phyloP scores from a whole-genome alignment of 192 early-diverging fungal species.

The Coemansia sp. region DNA sequence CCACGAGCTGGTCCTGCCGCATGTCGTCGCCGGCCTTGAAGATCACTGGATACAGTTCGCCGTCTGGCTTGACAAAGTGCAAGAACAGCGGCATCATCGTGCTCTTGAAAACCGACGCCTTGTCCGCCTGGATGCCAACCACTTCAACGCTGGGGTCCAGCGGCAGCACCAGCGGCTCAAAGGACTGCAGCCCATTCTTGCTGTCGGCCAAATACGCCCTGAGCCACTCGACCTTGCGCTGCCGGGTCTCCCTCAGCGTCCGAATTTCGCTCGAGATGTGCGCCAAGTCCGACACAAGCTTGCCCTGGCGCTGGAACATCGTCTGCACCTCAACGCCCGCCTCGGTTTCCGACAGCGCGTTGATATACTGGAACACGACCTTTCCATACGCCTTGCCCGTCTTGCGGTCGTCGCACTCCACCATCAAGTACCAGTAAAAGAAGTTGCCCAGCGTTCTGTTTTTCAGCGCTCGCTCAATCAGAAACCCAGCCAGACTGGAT shows the following conservation, averaged over 20 bases:
- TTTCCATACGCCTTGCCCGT: conserved; percentile 85
- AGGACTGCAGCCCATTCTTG: conserved; percentile 74
- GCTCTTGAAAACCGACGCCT: conserved; percentile 85
- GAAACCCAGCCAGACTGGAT: conserved; percentile 77
- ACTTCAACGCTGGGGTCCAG: conserved; percentile 88
- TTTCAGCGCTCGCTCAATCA: conserved; percentile 81
- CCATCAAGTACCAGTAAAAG: conserved; percentile 97
- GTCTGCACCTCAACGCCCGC: conserved; percentile 67
- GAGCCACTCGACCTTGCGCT: conserved; percentile 88
- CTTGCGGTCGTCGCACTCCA: conserved; percentile 86
- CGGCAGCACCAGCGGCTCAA: conserved; percentile 83
- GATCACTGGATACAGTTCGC: conserved; percentile 88
- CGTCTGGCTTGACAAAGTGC: conserved; percentile 79
- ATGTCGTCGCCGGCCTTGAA: conserved; percentile 98
- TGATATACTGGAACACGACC: conserved; percentile 80
- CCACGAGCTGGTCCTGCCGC: conserved; percentile 96
- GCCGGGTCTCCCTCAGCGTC: conserved; percentile 74
- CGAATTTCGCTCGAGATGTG: conserved; percentile 74
- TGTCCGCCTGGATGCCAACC: conserved; percentile 80
- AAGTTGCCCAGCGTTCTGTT: conserved; percentile 89
- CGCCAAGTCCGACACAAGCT: conserved; percentile 74
- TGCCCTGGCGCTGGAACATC: conserved; percentile 75
- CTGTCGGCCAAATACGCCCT: conserved; percentile 74
- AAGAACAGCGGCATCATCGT: conserved; percentile 83
- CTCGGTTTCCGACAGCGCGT: conserved; percentile 55